These are phyloP conservation scores for Lipomyces oligophaga DNA, from an alignment of 805 yeast genomes.

Conservation along the genomic window DNA sequence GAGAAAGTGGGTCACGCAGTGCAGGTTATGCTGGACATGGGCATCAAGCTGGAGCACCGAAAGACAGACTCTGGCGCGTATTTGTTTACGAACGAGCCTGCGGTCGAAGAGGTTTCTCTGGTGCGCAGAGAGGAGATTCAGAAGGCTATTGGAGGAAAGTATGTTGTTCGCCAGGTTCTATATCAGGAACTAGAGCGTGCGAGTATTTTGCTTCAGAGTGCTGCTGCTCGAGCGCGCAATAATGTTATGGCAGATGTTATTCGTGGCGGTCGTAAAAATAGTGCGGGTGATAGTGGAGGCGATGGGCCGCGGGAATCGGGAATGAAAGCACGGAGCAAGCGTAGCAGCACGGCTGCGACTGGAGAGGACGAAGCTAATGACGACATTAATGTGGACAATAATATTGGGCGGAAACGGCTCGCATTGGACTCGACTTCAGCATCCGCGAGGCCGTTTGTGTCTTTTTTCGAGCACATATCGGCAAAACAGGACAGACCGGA, in stretches of 20 bases:
- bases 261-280: not conserved
- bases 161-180: slow-evolving; percentile 14
- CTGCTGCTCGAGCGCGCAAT: not conserved
- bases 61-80: slow-evolving; percentile 34
- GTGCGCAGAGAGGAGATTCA: slow-evolving; percentile 12
- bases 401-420: no score
- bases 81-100: slow-evolving; percentile 37
- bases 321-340: no score
- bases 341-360: no score
- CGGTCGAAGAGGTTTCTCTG: slow-evolving; percentile 34
- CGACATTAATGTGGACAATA: no score
- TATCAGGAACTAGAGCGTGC: slow-evolving; percentile 10
- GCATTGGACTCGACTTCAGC: no score
- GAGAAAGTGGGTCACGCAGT: slow-evolving; percentile 23
- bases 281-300: not conserved
- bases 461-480: no score
- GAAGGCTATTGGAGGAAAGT: slow-evolving; percentile 17
- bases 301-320: no score
- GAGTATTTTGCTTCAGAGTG: not conserved
- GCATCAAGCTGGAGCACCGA: slow-evolving; percentile 30
- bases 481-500: no score
- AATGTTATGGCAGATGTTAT: not conserved
- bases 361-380: no score
- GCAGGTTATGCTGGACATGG: slow-evolving; percentile 30
- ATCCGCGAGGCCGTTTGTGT: no score